Conservation (phyloP, 495 filamentous ascomycete genomes). For the Evernia prunastri region DNA sequence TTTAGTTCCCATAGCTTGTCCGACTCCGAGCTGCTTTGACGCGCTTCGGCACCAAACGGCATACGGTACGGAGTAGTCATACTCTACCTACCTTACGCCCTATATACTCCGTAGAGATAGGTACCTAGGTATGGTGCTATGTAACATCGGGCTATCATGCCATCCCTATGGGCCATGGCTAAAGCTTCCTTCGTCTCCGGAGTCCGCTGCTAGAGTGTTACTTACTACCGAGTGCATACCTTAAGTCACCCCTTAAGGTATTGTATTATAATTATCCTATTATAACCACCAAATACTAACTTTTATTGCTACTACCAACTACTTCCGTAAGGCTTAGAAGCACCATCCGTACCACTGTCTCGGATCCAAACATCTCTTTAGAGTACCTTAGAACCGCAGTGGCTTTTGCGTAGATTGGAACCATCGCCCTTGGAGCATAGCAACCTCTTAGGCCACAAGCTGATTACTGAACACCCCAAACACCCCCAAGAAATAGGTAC, state of each 20-base stretch:
- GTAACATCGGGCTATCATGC: too few relatives aligned
- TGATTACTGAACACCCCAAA: not conserved
- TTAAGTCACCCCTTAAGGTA: too few relatives aligned
- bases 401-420: not conserved
- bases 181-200: constrained; percentile 5
- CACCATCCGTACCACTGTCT: not conserved
- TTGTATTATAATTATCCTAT: too few relatives aligned
- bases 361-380: not conserved
- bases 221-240: too few relatives aligned
- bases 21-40: constrained; percentile 4
- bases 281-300: not conserved
- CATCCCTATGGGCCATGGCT: too few relatives aligned
- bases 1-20: constrained; percentile 4
- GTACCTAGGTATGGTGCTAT: too few relatives aligned
- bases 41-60: too few relatives aligned
- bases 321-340: not conserved
- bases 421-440: not conserved
- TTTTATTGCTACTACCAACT: not conserved
- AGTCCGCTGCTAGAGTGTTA: not conserved
- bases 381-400: not conserved
- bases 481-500: too few relatives aligned
- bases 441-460: not conserved
- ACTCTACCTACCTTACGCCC: not conserved
- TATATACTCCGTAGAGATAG: too few relatives aligned
- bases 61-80: not conserved